Evolutionary conservation across 2,329 filamentous ascomycete species (phyloP).

Genomic region (Xylaria sp.): DNA sequence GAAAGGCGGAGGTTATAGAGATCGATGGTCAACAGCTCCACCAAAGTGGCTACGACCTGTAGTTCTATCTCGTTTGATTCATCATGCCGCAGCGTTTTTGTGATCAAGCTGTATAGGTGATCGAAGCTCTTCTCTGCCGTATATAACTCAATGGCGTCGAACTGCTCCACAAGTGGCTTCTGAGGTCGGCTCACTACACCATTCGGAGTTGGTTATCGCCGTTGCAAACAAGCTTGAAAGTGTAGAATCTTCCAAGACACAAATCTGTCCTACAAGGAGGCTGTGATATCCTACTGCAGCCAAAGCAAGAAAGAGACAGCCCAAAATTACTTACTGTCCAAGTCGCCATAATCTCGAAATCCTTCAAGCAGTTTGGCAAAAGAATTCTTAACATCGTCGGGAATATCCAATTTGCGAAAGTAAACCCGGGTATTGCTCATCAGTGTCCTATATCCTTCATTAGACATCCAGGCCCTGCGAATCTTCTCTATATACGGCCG

Average conservation of each 20-base stretch:
- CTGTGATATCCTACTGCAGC: background rate
- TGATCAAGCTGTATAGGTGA: background rate
- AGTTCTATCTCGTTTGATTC: background rate
- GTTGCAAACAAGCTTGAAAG: background rate
- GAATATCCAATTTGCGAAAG: background rate
- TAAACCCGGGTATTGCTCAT: slow-evolving; percentile 3
- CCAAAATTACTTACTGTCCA: background rate
- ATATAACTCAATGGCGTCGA: slow-evolving; percentile 5
- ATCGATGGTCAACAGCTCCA: background rate
- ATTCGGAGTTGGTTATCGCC: background rate
- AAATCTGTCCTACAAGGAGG: background rate
- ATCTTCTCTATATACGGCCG: slow-evolving; percentile 3
- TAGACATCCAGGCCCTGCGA: slow-evolving; percentile 1
- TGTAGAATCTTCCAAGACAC: background rate
- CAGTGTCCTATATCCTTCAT: background rate
- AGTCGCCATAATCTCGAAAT: slow-evolving; percentile 1
- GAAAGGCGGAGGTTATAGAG: background rate
- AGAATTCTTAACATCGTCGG: background rate
- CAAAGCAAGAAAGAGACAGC: background rate
- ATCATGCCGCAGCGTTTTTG: background rate
- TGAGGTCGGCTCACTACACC: background rate
- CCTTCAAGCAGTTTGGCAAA: background rate
- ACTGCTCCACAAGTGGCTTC: background rate
- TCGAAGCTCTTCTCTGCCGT: slow-evolving; percentile 2
- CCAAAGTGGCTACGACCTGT: background rate